Percentiles rank a stretch among this genome's conserved stretches.
Conservation (phyloP, 2,329 filamentous ascomycete species). For the Fusarium decemcellulare region DNA sequence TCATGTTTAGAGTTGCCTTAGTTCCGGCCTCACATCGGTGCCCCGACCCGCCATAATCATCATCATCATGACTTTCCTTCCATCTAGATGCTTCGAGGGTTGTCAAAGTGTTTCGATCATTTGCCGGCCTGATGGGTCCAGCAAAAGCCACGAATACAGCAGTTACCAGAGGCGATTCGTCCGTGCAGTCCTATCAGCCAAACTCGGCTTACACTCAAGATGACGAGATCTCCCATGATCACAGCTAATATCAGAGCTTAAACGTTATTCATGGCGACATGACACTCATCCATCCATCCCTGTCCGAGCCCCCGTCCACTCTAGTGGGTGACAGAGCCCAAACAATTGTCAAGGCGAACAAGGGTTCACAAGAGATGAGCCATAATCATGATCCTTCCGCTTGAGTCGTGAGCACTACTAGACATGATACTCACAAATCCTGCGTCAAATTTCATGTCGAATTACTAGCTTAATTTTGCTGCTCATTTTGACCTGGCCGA, state of each 20-base stretch:
- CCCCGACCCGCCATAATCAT: not conserved
- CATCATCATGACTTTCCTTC: not conserved
- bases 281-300: not conserved
- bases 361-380: not conserved
- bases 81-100: not conserved
- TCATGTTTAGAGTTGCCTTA: slow-evolving; percentile 1
- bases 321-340: slow-evolving; percentile 1
- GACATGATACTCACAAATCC: not conserved
- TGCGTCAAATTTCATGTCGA: slow-evolving; percentile 25
- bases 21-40: not conserved
- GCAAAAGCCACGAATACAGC: too few relatives aligned
- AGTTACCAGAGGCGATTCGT: too few relatives aligned
- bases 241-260: not conserved
- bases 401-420: not conserved
- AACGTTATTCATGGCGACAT: slow-evolving; percentile 15
- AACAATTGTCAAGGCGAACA: not conserved
- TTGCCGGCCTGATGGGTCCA: not conserved
- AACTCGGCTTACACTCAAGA: not conserved
- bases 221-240: not conserved
- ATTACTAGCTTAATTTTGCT: slow-evolving; percentile 32
- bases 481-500: slow-evolving; percentile 16
- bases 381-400: not conserved
- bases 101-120: not conserved
- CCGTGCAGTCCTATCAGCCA: not conserved
- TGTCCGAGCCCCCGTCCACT: not conserved